These are phyloP conservation scores for Rhododendron ovatum DNA, from an alignment of 148 eudicot genomes.

Conservation along the genomic window DNA sequence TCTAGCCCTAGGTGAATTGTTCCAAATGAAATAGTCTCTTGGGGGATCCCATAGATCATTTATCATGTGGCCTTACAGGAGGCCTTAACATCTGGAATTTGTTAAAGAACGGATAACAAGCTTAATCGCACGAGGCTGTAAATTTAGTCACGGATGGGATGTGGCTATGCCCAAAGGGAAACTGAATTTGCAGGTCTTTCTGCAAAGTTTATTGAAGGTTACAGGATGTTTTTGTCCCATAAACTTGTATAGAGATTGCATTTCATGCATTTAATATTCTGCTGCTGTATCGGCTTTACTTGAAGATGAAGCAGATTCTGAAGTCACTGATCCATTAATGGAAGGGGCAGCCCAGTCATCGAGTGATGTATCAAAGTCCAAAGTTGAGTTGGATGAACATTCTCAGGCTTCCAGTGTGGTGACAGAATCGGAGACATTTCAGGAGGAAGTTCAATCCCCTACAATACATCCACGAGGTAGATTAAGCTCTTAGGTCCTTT, in stretches of 20 bases:
- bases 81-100: background rate
- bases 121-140: background rate
- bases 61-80: background rate
- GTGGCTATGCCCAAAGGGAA: background rate
- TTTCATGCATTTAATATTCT: conserved; percentile 5
- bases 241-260: background rate
- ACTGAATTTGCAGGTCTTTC: background rate
- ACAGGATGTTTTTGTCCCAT: background rate
- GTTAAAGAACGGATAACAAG: background rate
- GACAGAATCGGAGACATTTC: conserved; percentile 34
- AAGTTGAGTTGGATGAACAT: conserved; percentile 23
- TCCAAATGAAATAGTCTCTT: background rate
- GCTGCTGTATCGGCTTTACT: background rate
- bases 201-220: background rate
- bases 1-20: background rate
- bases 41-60: background rate
- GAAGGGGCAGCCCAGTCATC: conserved; percentile 13
- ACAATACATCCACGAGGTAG: conserved; percentile 40
- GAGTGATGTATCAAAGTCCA: conserved; percentile 13
- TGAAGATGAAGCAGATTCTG: conserved; percentile 34
- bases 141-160: background rate
- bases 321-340: conserved; percentile 27
- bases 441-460: conserved; percentile 60
- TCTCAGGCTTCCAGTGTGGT: conserved; percentile 49
- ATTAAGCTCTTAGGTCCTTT: background rate